Evolutionary conservation across 106 monocot species (phyloP), one percentile per base, ranked within the genome.

Genomic region (Platanthera zijinensis): DNA sequence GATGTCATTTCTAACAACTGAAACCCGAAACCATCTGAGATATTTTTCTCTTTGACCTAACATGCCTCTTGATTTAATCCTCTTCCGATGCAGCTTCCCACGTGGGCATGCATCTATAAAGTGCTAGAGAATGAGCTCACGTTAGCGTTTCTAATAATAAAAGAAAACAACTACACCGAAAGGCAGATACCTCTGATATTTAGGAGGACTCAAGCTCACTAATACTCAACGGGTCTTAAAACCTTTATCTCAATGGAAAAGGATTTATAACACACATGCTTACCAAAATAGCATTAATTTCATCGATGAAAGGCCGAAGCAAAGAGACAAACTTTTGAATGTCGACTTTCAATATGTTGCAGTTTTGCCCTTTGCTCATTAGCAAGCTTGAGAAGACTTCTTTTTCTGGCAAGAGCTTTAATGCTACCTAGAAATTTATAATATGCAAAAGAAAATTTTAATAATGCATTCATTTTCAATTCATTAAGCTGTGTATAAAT

Each of bases 391-490:
- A 82, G 72, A 95, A 87, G 11, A 76, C 48, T 47, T 87, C 76
- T 76, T 79, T 89, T 8, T 92, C 92, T 6, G 95, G 95, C 59
- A 95, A 75, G 30, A 95, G 89, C 80, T 86, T 91, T 68, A 89
- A 18, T 6, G 91, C 91, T 62, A 95, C 89, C 94, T 95, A 73
- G 74, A 57, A 53, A 78, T 74, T 25, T 67, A 0, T 28, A 67
- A 32, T n/a, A 61, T 61, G 6, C 8, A 63, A 22, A 19, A 54
- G 54, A 14, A 54, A 54, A 54, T 54, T 54, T 54, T 10, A 54
- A 14, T 14, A 7, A 63, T 63, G 19, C n/a, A 63, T 25, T 63
- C 62, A 63, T 63, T 7, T 7, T 21, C 22, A 63, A 7, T 21
- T 53, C 13, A 53, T 53, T 53, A 1, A 13, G 52, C 8, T 53